Evolutionary conservation across 306 rosid genomes (phyloP), one percentile per base, ranked within the genome.

Genomic region (Pyrus betulifolia): DNA sequence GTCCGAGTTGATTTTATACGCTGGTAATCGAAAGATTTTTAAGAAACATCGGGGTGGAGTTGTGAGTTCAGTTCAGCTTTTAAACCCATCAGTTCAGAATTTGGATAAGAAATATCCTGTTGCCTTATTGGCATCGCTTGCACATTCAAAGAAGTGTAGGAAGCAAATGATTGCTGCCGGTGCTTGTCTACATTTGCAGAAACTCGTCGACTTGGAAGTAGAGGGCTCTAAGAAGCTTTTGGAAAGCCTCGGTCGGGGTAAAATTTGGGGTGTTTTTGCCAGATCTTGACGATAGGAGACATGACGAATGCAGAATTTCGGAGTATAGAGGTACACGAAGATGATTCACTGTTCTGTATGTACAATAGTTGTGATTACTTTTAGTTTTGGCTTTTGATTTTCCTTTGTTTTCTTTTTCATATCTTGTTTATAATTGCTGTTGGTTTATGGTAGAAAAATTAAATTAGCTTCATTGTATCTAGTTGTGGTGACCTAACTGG

Each of bases 181-280:
- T 35, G 99, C 97, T 23, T 75, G 88, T 80, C 81, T 83, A 40
- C 75, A 84, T 82, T 83, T 82, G 68, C 93, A 89, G 76, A 95
- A 91, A 80, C 93, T 88, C 28, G 93, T 87, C 40, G 97, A 85
- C 78, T 69, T 80, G 88, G 91, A 92, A 67, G 86, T 92, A 12
- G 91, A 81, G 19, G 99, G 99, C 5, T 85, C 99, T 35, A 93
- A 91, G 91, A 92, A 90, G 81, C 88, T 92, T 58, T 73, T 87
- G 84, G 97, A 88, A 67, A 81, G 90, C 79, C 99, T 92, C 55
- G 88, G 97, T 38, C 96, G 91, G 60, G 89, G 97, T 71, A 92
- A 90, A 85, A 89, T 92, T 9, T 95, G 96, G 97, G 97, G 97
- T 49, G 93, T 95, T 72, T 95, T 95, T 81, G 78, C 90, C 49